Base-by-base conservation (phyloP, 148 eudicot species). In the Fagopyrum esculentum region DNA sequence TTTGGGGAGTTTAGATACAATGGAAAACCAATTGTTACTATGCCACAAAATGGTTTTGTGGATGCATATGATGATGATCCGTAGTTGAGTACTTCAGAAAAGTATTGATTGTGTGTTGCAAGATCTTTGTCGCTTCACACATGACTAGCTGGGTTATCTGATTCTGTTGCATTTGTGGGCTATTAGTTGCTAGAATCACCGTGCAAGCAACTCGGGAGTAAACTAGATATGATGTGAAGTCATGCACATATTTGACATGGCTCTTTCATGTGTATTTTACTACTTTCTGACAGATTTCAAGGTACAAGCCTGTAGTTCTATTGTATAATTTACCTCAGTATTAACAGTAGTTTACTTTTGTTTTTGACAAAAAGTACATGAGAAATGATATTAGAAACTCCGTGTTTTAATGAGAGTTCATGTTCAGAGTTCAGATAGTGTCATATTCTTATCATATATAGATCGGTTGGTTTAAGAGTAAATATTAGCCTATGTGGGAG, bases 51-150 rank as follows among this genome's bases (percentile, higher is more conserved):
- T 9, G 63, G 77, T 70, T 78, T 84, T 30, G 68, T 79, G 44
- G 83, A 80, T 75, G 84, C 79, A 71, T 88, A 90, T 74, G 97
- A 93, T 75, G 87, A 88, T 59, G 97, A 93, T 52, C 97, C 97
- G 22, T 93, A 91, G 83, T n/a, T 26, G 2, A 69, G 19, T 17
- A 16, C 19, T 8, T 60, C 68, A 60, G 45, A 29, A 44, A 30
- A 29, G 44, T 16, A 30, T 43, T 29, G 47, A 13, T 40, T 9
- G 9, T 19, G 30, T 19, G 29, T 57, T 57, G 63, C n/a, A 52
- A 52, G 17, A 29, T 29, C 43, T 35, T 35, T 10, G 15, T 26
- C 43, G 22, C 16, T 9, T 9, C 10, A 26, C 9, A 9, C 57
- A 12, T 52, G 57, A 52, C 15, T 6, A 52, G 11, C 5, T 64